Conservation (phyloP, 2,329 filamentous ascomycete species). For the Colletotrichum higginsianum region DNA sequence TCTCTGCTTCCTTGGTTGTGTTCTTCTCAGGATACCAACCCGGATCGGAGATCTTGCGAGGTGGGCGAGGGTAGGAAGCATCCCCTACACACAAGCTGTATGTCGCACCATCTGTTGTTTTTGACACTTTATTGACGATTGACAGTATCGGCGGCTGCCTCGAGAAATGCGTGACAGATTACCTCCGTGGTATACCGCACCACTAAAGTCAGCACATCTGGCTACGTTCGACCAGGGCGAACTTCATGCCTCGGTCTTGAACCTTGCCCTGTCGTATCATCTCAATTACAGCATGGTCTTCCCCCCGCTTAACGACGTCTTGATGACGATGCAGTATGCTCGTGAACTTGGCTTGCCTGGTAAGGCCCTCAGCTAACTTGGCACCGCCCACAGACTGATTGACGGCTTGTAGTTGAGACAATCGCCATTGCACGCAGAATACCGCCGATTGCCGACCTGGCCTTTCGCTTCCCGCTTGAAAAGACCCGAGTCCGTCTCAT, state of each 20-base stretch:
- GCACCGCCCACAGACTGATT: background rate
- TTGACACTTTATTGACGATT: background rate
- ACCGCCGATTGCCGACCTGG: constrained; percentile 63
- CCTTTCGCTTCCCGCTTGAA: constrained; percentile 71
- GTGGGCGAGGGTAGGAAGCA: constrained; percentile 77
- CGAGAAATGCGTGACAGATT: constrained; percentile 76
- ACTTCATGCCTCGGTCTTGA: constrained; percentile 75
- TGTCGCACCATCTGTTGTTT: constrained; percentile 46
- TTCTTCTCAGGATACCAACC: constrained; percentile 84
- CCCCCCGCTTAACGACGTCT: constrained; percentile 79
- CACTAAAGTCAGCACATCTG: constrained; percentile 67
- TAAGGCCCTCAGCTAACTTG: constrained; percentile 55
- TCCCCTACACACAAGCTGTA: constrained; percentile 81
- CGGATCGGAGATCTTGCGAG: constrained; percentile 79
- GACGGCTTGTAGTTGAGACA: constrained; percentile 42
- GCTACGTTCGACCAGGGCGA: constrained; percentile 64
- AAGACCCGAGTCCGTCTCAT: constrained; percentile 62
- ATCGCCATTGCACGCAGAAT: constrained; percentile 69
- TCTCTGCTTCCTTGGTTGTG: constrained; percentile 83
- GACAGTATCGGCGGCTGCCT: constrained; percentile 70
- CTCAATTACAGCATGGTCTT: constrained; percentile 79
- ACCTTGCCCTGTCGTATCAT: constrained; percentile 75
- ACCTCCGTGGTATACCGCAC: constrained; percentile 71
- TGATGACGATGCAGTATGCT: constrained; percentile 79
- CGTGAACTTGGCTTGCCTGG: constrained; percentile 82